Evolutionary conservation across 1,284 basidiomycete genomes (phyloP), one percentile per base, ranked within the genome.

Genomic region (Paramarasmius palmivorus): DNA sequence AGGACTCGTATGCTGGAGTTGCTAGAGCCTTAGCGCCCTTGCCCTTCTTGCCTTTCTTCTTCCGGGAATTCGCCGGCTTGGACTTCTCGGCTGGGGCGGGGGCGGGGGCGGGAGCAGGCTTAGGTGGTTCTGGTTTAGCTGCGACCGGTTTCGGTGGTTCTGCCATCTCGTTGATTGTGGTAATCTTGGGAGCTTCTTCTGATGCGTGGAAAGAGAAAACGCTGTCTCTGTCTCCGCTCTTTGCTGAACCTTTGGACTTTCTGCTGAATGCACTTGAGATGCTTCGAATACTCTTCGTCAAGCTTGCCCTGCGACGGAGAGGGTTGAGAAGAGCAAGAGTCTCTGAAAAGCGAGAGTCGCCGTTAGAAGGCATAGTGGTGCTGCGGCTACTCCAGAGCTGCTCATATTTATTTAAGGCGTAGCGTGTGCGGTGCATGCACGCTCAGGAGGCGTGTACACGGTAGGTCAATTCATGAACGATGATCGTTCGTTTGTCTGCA

Each of bases 281-380:
- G 55, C 69, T 73, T 54, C 67, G 69, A 55, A 70, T 59, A 53
- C 64, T 69, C 61, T 70, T 63, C 56, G 72, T 73, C 52, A 76
- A 63, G 59, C 72, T 76, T 50, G 71, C 64, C 57, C 63, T 62
- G 51, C 68, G 68, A 59, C 69, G 70, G 47, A 70, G 71, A 57
- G 71, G 70, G 50, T 66, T 71, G 57, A 73, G 41, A 10, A 29
- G 44, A 4, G 44, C 25, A 26, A 46, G 44, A 26, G 44, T 29
- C 14, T 46, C 44, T 17, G 44, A 46, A 22, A 46, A 32, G n/a
- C 44, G 44, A 29, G 44, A 46, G 17, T 46, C 44, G n/a, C n/a
- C n/a, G 44, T 19, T 46, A 26, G 44, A 46, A 32, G 44, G 44
- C 44, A 46, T 46, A 29, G 23, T 26, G 17, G 25, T n/a, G 23